phyloP scores from a whole-genome alignment of 257 asterid genomes.

The Solanum tacnaense region DNA sequence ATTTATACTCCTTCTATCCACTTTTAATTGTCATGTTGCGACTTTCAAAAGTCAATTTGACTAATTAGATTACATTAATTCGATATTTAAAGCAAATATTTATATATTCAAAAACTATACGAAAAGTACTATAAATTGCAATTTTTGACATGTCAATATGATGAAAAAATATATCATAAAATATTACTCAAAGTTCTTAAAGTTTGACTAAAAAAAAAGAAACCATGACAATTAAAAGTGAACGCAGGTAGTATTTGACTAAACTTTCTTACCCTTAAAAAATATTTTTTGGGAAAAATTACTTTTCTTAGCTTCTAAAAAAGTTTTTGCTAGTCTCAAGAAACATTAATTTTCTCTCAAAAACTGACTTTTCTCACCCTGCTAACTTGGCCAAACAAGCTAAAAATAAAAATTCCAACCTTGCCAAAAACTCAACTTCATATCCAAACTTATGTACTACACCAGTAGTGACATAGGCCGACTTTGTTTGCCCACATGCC shows the following conservation, averaged over 20 bases:
- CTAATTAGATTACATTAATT: no score
- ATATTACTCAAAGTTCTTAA: no score
- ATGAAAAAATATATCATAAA: no score
- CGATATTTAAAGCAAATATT: no score
- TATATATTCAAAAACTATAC: no score
- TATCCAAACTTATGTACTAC: not conserved
- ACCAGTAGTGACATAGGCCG: not conserved
- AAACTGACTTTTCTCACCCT: not conserved
- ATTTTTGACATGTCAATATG: no score
- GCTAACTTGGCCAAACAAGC: not conserved
- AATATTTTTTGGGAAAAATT: not conserved
- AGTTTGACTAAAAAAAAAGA: no score
- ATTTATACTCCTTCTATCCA: no score
- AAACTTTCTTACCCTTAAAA: not conserved
- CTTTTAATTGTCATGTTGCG: no score
- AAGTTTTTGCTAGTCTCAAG: not conserved
- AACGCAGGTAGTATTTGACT: not conserved
- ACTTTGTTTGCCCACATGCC: not conserved
- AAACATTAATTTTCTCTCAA: not conserved
- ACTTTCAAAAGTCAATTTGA: no score
- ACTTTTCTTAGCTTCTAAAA: not conserved
- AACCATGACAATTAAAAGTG: no score
- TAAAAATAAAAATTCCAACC: not conserved
- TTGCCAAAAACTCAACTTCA: not conserved
- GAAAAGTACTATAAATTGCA: no score